phyloP scores from a whole-genome alignment of 371 early-diverging fungal genomes.

The Blastocladiella emersonii region DNA sequence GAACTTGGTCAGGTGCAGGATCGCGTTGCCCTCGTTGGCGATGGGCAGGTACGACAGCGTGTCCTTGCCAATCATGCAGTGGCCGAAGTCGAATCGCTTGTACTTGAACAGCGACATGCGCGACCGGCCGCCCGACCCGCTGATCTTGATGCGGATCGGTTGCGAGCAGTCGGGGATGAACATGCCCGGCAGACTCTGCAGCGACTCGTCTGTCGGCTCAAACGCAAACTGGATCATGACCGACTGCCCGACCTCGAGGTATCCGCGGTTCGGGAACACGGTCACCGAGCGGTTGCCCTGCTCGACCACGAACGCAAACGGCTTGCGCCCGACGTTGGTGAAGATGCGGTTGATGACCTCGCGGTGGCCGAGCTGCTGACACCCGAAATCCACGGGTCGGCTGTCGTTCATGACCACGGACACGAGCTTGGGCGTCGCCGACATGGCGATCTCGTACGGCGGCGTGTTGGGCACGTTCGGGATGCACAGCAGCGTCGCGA shows the following conservation, averaged over 20 bases:
- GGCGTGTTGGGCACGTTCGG: constrained; percentile 27
- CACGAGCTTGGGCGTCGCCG: constrained; percentile 36
- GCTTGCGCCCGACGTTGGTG: constrained; percentile 38
- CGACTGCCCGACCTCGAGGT: constrained; percentile 26
- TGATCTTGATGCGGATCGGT: constrained; percentile 33
- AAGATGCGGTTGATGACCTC: constrained; percentile 28
- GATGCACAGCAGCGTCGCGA: constrained; percentile 29
- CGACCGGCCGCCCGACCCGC: constrained; percentile 35
- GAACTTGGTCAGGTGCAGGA: constrained; percentile 33
- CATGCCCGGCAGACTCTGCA: constrained; percentile 23
- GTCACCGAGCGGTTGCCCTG: constrained; percentile 10
- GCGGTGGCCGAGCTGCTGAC: constrained; percentile 35
- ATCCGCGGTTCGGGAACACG: constrained; percentile 22
- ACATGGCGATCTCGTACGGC: constrained; percentile 28
- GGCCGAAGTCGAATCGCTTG: constrained; percentile 41
- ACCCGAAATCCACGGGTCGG: constrained; percentile 31
- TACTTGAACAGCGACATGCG: constrained; percentile 30
- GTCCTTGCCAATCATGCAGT: constrained; percentile 46
- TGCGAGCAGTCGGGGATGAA: constrained; percentile 41
- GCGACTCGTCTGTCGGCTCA: constrained; percentile 28
- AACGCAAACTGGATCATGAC: constrained; percentile 28
- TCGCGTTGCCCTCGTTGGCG: constrained; percentile 41
- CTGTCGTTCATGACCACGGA: constrained; percentile 34
- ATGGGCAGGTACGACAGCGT: constrained; percentile 35
- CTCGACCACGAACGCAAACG: constrained; percentile 16